These are phyloP conservation scores for Podaxis sp. DNA, from an alignment of 768 basidiomycete species.

Conservation along the genomic window DNA sequence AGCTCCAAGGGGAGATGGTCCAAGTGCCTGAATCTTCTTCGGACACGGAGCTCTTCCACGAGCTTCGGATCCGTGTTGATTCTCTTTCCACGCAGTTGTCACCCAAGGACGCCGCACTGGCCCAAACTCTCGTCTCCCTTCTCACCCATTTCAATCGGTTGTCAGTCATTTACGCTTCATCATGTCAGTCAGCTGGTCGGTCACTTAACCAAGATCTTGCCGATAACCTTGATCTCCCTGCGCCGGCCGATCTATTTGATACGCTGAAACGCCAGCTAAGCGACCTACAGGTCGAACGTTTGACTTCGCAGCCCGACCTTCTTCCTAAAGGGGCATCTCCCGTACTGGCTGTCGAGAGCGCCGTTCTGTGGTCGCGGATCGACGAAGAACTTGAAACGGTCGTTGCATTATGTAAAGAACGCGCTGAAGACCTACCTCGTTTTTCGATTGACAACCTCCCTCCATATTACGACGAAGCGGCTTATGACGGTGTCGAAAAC, in stretches of 20 bases:
- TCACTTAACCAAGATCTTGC: slow-evolving; percentile 11
- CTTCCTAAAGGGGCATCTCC: slow-evolving; percentile 41
- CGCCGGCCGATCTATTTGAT: slow-evolving; percentile 48
- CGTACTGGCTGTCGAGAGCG: slow-evolving; percentile 52
- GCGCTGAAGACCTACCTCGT: slow-evolving; percentile 38
- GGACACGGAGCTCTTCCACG: slow-evolving; percentile 56
- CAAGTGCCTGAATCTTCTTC: slow-evolving; percentile 38
- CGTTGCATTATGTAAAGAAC: slow-evolving; percentile 63
- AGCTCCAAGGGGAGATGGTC: slow-evolving; percentile 44
- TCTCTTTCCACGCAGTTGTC: slow-evolving; percentile 42
- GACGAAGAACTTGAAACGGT: slow-evolving; percentile 75
- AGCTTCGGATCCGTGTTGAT: slow-evolving; percentile 58
- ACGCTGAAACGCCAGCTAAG: slow-evolving; percentile 67
- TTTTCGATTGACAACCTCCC: slow-evolving; percentile 39
- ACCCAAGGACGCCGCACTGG: slow-evolving; percentile 58
- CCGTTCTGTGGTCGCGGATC: slow-evolving; percentile 73
- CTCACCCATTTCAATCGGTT: slow-evolving; percentile 68
- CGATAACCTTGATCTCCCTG: slow-evolving; percentile 23
- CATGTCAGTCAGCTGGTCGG: slow-evolving; percentile 18
- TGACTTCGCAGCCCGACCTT: slow-evolving; percentile 39
- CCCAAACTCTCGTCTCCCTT: slow-evolving; percentile 67
- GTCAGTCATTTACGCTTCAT: slow-evolving; percentile 39
- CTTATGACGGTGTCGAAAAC: slow-evolving; percentile 29
- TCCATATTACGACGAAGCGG: slow-evolving; percentile 46
- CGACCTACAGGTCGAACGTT: slow-evolving; percentile 61